phyloP scores from a whole-genome alignment of 805 yeast genomes.

The Yarrowia hollandica region DNA sequence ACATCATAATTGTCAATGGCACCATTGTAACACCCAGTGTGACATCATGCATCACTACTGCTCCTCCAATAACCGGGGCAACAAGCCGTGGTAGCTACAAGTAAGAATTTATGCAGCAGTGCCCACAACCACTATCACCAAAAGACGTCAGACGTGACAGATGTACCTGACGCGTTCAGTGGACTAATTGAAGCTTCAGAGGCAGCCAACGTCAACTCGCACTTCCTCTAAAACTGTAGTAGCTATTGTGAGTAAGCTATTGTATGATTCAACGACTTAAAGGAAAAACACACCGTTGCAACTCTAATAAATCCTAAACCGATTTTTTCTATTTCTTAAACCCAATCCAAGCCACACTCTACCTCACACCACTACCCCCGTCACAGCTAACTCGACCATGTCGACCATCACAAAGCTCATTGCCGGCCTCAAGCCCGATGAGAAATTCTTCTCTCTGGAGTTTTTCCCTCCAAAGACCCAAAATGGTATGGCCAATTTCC shows the following conservation, averaged over 20 bases:
- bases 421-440: conserved; percentile 49
- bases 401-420: conserved; percentile 42
- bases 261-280: too few relatives aligned
- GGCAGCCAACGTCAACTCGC: too few relatives aligned
- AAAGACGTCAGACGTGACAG: too few relatives aligned
- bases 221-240: too few relatives aligned
- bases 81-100: too few relatives aligned
- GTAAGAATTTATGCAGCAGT: background rate
- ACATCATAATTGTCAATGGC: too few relatives aligned
- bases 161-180: background rate
- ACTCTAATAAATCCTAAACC: background rate
- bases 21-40: background rate
- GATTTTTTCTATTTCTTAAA: conserved; percentile 3
- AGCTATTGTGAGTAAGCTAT: too few relatives aligned
- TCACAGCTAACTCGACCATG: background rate
- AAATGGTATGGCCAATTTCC: conserved; percentile 74
- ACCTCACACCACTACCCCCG: background rate
- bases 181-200: too few relatives aligned
- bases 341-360: conserved; percentile 15
- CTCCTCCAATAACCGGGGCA: conserved; percentile 26
- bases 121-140: background rate
- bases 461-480: conserved; percentile 98
- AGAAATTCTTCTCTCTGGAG: conserved; percentile 79
- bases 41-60: background rate
- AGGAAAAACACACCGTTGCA: conserved; percentile 8